Conservation (phyloP, 495 filamentous ascomycete species). For the Xylaria intraflava region DNA sequence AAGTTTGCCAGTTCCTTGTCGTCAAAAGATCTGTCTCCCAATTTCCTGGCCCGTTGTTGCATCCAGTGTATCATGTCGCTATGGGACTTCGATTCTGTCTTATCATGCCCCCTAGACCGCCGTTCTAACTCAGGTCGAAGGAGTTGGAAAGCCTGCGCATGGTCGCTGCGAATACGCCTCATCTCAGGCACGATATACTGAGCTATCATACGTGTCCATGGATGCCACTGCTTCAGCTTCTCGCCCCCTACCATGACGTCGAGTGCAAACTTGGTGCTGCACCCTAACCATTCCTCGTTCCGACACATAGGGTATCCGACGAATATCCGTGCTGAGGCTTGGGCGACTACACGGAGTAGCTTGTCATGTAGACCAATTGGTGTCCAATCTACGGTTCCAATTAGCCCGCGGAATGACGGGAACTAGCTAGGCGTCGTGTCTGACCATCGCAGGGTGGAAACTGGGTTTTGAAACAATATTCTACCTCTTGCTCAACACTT, state of each 20-base stretch:
- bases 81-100: background rate
- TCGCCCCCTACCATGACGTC: constrained; percentile 30
- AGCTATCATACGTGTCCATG: constrained; percentile 22
- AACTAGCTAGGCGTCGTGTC: background rate
- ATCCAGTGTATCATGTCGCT: constrained; percentile 27
- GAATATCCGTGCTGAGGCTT: constrained; percentile 47
- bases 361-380: constrained; percentile 26
- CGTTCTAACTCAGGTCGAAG: constrained; percentile 20
- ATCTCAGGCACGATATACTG: constrained; percentile 28
- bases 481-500: constrained; percentile 35
- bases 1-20: constrained; percentile 23
- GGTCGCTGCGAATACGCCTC: constrained; percentile 22
- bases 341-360: constrained; percentile 41
- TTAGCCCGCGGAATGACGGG: constrained; percentile 10
- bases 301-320: constrained; percentile 45
- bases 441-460: constrained; percentile 36
- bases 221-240: constrained; percentile 27
- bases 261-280: constrained; percentile 47
- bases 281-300: constrained; percentile 48
- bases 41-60: constrained; percentile 21
- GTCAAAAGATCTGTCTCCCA: constrained; percentile 18
- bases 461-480: constrained; percentile 30
- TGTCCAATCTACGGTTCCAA: constrained; percentile 27
- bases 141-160: constrained; percentile 19
- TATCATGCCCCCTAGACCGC: constrained; percentile 7